These are phyloP conservation scores for Eucalyptus pauciflora DNA, from an alignment of 345 rosid genomes.

Conservation along the genomic window DNA sequence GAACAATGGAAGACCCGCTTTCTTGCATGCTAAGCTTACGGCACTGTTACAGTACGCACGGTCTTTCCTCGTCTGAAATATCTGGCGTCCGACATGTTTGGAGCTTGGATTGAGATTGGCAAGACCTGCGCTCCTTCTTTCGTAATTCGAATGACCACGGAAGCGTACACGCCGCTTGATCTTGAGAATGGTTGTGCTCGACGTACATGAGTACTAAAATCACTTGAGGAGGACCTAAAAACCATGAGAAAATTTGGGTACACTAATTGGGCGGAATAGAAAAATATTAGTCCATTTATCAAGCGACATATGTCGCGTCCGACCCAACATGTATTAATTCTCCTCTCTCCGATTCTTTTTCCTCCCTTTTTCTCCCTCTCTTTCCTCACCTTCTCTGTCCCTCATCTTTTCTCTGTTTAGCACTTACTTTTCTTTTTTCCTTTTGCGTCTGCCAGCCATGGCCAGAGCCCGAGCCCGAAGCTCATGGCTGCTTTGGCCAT, in stretches of 20 bases:
- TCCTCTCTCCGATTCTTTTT: too few species aligned
- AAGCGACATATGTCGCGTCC: too few species aligned
- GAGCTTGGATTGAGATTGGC: neutral
- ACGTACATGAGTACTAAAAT: neutral
- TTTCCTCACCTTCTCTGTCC: neutral
- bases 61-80: neutral
- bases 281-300: too few species aligned
- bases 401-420: neutral
- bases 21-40: neutral
- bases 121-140: neutral
- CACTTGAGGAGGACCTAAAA: neutral
- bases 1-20: neutral
- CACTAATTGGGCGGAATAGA: too few species aligned
- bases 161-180: neutral
- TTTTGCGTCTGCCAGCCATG: neutral
- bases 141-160: neutral
- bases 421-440: neutral
- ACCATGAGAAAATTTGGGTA: neutral
- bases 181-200: neutral
- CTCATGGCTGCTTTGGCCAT: neutral
- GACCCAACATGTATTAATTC: too few species aligned
- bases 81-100: neutral
- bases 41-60: neutral
- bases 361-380: too few species aligned
- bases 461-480: neutral